Evolutionary conservation across 352 stramenopile genomes (phyloP), one percentile per base, ranked within the genome.

Genomic region (Globisporangium takayamanum): DNA sequence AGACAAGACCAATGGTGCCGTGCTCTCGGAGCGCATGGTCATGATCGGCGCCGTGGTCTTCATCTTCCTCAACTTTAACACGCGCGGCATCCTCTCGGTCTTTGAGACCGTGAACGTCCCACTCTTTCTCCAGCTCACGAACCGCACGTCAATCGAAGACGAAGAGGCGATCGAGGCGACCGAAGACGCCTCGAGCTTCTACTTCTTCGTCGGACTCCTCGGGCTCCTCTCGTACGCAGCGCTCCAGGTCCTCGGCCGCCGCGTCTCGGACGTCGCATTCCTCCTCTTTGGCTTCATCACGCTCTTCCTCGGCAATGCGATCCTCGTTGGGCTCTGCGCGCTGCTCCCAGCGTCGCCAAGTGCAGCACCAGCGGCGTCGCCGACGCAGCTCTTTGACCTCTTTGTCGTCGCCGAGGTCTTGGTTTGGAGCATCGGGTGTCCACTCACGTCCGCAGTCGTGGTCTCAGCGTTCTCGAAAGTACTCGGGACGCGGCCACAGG

Each of bases 61-160:
- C 49, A 79, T 86, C n/a, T 84, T 84, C 41, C 64, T 84, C 28
- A 89, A 89, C 66, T 78, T 86, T 47, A 84, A 69, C 30, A 68
- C 69, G 18, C 69, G 77, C 22, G 77, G 79, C 4, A 86, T 89
- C 50, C 64, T 89, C 15, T 86, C 77, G 4, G 70, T 89, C 11
- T 89, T 87, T 48, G 79, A 89, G 67, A 87, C 77, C n/a, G 70
- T 87, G 25, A 87, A 87, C 60, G 69, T 87, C 12, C 73, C 77
- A 48, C 59, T 87, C 4, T 89, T 85, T 49, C 47, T 81, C 25
- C 55, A 73, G 30, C 59, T 71, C 28, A 78, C 78, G 10, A 71
- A 73, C 41, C 66, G 64, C 39, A 78, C 52, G 25, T 74, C 58
- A 11, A 42, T 57, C 10, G 45, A 60, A 30, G 59, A 64, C 45